Evolutionary conservation across 2,329 filamentous ascomycete species (phyloP).

Genomic region (Diaporthe helianthi): DNA sequence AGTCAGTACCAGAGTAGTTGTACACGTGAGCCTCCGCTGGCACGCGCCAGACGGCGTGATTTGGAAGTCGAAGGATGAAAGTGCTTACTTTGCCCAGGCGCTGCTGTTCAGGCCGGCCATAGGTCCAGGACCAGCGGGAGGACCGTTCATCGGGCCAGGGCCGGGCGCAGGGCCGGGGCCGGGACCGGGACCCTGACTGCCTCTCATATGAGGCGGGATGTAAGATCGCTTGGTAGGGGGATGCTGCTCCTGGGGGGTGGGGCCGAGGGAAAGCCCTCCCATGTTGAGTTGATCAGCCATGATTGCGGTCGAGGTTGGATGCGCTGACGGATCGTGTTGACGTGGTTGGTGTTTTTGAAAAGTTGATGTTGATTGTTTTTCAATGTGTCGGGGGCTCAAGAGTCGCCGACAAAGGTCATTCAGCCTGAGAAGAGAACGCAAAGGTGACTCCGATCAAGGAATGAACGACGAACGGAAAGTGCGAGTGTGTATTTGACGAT

Average conservation of each 20-base stretch:
- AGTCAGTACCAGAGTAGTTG: not conserved
- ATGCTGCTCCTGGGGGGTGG: slow-evolving; percentile 46
- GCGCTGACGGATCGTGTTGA: slow-evolving; percentile 33
- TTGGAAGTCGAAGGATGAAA: slow-evolving; percentile 2
- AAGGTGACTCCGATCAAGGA: slow-evolving; percentile 28
- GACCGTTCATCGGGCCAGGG: no score
- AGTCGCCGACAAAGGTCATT: slow-evolving; percentile 30
- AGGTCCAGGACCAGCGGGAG: slow-evolving; percentile 37
- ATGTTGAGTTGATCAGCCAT: slow-evolving; percentile 90
- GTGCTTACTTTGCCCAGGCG: slow-evolving; percentile 68
- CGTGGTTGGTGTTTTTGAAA: not conserved
- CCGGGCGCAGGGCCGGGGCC: no score
- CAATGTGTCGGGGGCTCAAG: slow-evolving; percentile 28
- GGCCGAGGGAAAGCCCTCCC: slow-evolving; percentile 72
- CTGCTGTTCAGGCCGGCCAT: slow-evolving; percentile 64
- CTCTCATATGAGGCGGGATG: slow-evolving; percentile 85
- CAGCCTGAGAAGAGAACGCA: slow-evolving; percentile 30
- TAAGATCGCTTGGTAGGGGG: slow-evolving; percentile 65
- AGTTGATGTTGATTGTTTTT: slow-evolving; percentile 29
- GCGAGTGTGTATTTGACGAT: slow-evolving; percentile 26
- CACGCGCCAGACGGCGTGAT: not conserved
- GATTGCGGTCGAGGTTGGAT: slow-evolving; percentile 47
- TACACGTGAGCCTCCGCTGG: not conserved
- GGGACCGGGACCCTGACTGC: slow-evolving; percentile 52
- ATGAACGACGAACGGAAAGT: slow-evolving; percentile 29